Conservation (phyloP, 1,284 basidiomycete genomes). For the Rhodotorula sp. region DNA sequence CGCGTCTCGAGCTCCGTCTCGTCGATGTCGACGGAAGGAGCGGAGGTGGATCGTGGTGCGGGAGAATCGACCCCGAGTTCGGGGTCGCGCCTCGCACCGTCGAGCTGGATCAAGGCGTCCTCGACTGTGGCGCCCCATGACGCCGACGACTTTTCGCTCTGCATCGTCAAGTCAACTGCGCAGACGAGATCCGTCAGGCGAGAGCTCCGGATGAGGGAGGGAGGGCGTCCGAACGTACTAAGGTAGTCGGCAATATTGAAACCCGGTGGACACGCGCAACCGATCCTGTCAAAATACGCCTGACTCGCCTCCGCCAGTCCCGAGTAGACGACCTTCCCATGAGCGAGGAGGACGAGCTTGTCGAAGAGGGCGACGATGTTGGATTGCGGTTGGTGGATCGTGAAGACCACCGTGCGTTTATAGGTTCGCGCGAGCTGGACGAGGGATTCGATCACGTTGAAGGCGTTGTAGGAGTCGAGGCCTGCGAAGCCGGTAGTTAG, state of each 20-base stretch:
- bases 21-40: conserved; percentile 47
- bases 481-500: conserved; percentile 53
- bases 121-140: conserved; percentile 1
- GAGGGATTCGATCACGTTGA: conserved; percentile 86
- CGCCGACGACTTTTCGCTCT: conserved; percentile 54
- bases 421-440: conserved; percentile 81
- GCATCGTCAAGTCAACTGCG: conserved; percentile 82
- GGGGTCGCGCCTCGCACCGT: conserved; percentile 18
- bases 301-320: conserved; percentile 72
- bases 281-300: conserved; percentile 74
- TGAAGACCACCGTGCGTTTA: conserved; percentile 94
- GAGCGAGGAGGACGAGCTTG: conserved; percentile 78
- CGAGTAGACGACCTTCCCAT: conserved; percentile 78
- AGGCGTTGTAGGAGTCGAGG: conserved; percentile 91
- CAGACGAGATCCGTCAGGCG: too few relatives aligned
- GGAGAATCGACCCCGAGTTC: conserved; percentile 25
- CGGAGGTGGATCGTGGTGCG: not conserved
- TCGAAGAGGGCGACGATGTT: conserved; percentile 97
- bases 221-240: conserved; percentile 57
- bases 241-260: conserved; percentile 96
- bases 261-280: conserved; percentile 82
- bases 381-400: conserved; percentile 96
- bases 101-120: conserved; percentile 28
- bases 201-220: too few relatives aligned
- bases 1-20: conserved; percentile 60